Evolutionary conservation across 441 rosid species (phyloP), one percentile per base, ranked within the genome.

Genomic region (Populus trichocarpa): DNA sequence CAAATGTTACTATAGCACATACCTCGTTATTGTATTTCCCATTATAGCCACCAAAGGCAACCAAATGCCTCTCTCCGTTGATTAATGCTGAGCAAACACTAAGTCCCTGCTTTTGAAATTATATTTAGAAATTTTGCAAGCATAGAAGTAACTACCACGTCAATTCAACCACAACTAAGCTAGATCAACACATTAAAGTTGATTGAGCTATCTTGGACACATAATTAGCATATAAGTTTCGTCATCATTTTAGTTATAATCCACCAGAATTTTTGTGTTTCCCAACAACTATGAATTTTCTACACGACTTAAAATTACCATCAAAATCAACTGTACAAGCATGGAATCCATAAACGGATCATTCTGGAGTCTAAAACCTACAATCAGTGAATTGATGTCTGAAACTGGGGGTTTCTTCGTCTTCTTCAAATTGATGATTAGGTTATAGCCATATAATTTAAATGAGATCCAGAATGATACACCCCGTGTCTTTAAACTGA

Each of bases 1-100:
- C 50, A 57, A 26, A 57, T 36, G 25, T 68, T 20, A 20, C 26
- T 25, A n/a, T 10, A 71, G 12, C 26, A 25, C 74, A 69, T 87
- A 96, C 98, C 93, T 96, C 96, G 25, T 94, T 94, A 84, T 86
- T 90, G 82, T 94, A 96, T 81, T 90, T 94, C 73, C 99, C 98
- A 75, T 94, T 96, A 80, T 96, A 96, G 82, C 99, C 99, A 30
- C 99, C 99, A 86, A 96, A 96, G 42, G 97, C 93, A 85, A 92
- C 85, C 91, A 96, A 87, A 85, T 91, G 81, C 76, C 77, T 89
- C 87, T 89, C 96, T 30, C 94, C 90, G 69, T 82, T 85, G 71
- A 96, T 75, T 73, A 86, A 72, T 73, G 91, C 93, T 2, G 95
- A 81, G 92, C 94, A 89, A 75, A 91, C 88, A 84, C 94, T 94